Evolutionary conservation across 306 rosid species (phyloP).

Genomic region (Benincasa hispida): DNA sequence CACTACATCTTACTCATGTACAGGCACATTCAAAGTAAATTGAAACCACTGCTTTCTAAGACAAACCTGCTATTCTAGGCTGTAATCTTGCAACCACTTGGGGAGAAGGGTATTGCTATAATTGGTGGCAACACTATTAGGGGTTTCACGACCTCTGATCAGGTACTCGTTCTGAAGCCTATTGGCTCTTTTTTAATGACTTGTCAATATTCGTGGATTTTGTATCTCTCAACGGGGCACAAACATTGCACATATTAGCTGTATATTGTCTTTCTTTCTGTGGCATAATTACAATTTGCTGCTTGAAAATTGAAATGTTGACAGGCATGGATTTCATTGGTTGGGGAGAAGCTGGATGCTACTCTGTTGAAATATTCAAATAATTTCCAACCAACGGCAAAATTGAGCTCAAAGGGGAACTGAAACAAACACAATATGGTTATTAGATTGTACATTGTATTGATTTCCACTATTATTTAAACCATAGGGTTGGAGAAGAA

Average conservation of each 20-base stretch:
- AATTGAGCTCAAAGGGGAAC: conserved; percentile 28
- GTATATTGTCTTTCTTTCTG: background rate
- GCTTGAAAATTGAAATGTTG: conserved; percentile 1
- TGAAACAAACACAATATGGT: background rate
- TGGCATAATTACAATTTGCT: background rate
- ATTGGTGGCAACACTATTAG: conserved; percentile 85
- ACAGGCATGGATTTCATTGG: conserved; percentile 45
- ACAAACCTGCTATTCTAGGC: conserved; percentile 39
- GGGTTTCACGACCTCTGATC: conserved; percentile 80
- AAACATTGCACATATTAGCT: background rate
- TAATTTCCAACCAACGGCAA: conserved; percentile 14
- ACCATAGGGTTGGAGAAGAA: background rate
- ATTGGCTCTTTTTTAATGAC: background rate
- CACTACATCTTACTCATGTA: background rate
- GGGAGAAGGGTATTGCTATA: conserved; percentile 74
- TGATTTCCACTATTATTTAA: background rate
- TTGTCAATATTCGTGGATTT: background rate
- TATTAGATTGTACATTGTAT: background rate
- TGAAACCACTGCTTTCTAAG: background rate
- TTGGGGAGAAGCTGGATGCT: conserved; percentile 62
- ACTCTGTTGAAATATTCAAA: conserved; percentile 37
- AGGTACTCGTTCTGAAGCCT: conserved; percentile 28
- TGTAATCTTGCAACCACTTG: conserved; percentile 92
- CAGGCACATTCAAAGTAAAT: background rate
- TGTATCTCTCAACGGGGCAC: background rate